Evolutionary conservation across 2,329 filamentous ascomycete species (phyloP), one percentile per base, ranked within the genome.

Genomic region (Clonostachys sp.): DNA sequence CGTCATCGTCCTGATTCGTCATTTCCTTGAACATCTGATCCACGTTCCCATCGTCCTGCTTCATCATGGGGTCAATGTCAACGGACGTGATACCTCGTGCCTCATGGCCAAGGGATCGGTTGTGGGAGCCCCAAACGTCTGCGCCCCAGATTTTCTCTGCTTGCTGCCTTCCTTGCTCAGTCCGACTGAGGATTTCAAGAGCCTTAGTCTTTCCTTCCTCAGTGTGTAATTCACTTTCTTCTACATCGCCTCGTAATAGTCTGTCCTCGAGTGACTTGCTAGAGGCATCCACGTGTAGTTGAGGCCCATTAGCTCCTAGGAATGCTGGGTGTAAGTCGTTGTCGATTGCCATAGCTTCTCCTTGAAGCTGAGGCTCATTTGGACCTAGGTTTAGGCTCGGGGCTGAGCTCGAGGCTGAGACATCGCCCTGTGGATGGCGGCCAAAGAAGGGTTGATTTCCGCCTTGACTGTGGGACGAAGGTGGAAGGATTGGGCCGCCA

Each of bases 21-120:
- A 81, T 69, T 41, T 80, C 77, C 41, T 73, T 67, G 56, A 80
- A 80, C 74, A 81, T 79, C 53, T 72, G 73, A 48, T 78, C 74
- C 5, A 77, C 74, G 24, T 73, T 75, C 41, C 67, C 69, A 16
- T 75, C 74, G 35, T 73, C 71, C 6, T 62, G 55, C 47, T 61
- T 66, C 51, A 61, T 59, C 47, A 60, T 51, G n/a, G 60, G 58
- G 38, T 62, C 61, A 45, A 62, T 55, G 7, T 55, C 54, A 10
- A 48, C 51, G 0, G 62, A 58, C 3, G 61, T 53, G 42, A 65
- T 55, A 10, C 60, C 56, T 41, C 57, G 54, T 18, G 49, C 53
- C 5, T 50, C 49, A 12, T 59, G 54, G 18, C 57, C 53, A 33
- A 64, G 59, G 10, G 63, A 64, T 5, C 62, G 59, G 30, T 55